Base-by-base conservation (phyloP, 768 basidiomycete species). In the Suillus bovinus region DNA sequence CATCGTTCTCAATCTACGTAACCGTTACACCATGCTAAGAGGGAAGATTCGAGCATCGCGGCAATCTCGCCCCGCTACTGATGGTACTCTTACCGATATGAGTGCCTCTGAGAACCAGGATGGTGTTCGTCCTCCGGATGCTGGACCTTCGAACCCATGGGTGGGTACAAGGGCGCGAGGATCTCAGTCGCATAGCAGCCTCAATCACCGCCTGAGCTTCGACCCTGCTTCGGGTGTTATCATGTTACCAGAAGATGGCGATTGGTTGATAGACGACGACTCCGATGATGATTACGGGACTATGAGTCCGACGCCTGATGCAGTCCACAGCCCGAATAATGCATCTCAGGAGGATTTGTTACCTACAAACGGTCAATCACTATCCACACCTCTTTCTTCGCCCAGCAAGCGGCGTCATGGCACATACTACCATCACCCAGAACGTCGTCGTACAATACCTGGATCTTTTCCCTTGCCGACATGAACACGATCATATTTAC, bases 141-240 rank as follows among this genome's bases (percentile, higher is more conserved):
- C 61, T 27, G 72, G 70, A 27, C 64, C 65, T 3, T 65, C 71
- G n/a, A 85, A 90, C 62, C 88, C 89, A 0, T 89, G 88, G 89
- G 79, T 78, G n/a, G 85, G 91, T 62, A 70, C 79, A 1, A 60
- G 61, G 64, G 64, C 52, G 34, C 68, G 63, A 54, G 61, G 64
- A 36, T 67, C 73, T n/a, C 68, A 68, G 3, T 59, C 68, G 31
- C 72, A 72, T 24, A 61, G 56, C 44, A 62, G 27, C 17, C 67
- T 85, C 52, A 76, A 75, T 58, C 88, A 91, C 69, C 83, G 91
- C 20, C 74, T 93, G 59, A 94, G 91, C 75, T 96, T 88, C 65
- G 93, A 95, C 70, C 88, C 86, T 56, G 93, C 86, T 5, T 90
- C 90, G 3, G 94, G 94, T 1, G 91, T 95, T 39, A 96, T 96